Evolutionary conservation across 2,329 filamentous ascomycete species (phyloP).

Genomic region (Rhinocladiella mackenziei): DNA sequence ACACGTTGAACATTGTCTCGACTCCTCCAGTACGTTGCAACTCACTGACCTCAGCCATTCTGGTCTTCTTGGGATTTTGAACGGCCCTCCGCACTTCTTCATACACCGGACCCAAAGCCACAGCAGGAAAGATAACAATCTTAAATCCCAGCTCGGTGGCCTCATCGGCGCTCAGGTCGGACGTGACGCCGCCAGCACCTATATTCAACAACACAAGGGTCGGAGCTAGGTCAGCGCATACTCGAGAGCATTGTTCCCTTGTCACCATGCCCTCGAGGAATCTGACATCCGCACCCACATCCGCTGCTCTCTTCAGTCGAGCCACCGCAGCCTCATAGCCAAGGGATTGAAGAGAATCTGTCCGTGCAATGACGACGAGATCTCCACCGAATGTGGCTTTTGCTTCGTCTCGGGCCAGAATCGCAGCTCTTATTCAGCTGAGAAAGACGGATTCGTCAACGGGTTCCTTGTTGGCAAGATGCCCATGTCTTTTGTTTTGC

Average conservation of each 20-base stretch:
- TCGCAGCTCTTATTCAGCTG: too few species aligned
- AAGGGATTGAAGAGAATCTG: conserved; percentile 33
- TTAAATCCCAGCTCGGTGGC: conserved; percentile 40
- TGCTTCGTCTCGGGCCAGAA: too few species aligned
- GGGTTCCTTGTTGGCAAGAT: too few species aligned
- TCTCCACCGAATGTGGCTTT: too few species aligned
- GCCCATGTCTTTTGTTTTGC: too few species aligned
- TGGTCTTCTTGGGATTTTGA: conserved; percentile 34
- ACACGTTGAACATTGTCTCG: conserved; percentile 39
- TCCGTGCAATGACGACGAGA: conserved; percentile 44
- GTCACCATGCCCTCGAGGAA: conserved; percentile 42
- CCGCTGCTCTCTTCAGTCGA: conserved; percentile 37
- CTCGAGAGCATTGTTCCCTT: conserved; percentile 35
- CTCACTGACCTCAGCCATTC: neutral
- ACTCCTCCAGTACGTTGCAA: conserved; percentile 30
- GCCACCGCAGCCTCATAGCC: conserved; percentile 40
- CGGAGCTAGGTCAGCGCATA: conserved; percentile 35
- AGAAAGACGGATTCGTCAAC: too few species aligned
- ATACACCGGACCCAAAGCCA: conserved; percentile 37
- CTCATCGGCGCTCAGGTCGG: conserved; percentile 37
- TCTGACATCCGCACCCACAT: conserved; percentile 39
- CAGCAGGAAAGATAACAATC: conserved; percentile 43
- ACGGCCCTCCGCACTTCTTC: conserved; percentile 36
- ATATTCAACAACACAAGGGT: conserved; percentile 44
- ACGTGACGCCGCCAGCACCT: conserved; percentile 42